phyloP scores from a whole-genome alignment of 352 stramenopile species.

The Blastocystis hominis region DNA sequence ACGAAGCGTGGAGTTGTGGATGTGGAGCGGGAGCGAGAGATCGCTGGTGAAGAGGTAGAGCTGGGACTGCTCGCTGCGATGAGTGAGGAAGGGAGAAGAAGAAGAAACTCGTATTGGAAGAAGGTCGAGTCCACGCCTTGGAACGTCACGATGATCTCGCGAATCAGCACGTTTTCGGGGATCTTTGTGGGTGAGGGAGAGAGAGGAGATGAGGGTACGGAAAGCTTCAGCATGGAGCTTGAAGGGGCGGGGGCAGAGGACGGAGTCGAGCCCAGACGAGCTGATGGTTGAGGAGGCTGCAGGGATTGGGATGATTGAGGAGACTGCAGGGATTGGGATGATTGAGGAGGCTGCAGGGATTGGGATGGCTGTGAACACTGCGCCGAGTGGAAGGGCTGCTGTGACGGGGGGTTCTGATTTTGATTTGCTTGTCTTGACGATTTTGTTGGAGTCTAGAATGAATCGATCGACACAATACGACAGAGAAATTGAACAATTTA shows the following conservation, averaged over 20 bases:
- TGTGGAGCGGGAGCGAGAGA: not conserved
- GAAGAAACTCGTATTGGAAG: not conserved
- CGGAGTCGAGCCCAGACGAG: not conserved
- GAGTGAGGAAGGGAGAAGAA: not conserved
- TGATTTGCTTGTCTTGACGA: not conserved
- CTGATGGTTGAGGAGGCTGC: not conserved
- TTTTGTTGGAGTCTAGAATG: not conserved
- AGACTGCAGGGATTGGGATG: too few species aligned
- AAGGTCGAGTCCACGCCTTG: conserved; percentile 23
- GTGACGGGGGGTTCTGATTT: too few species aligned
- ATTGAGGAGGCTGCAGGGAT: too few species aligned
- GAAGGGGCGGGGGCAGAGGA: not conserved
- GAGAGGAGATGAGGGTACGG: not conserved
- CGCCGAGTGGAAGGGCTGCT: too few species aligned
- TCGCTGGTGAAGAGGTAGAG: not conserved
- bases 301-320: too few species aligned
- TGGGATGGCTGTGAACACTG: too few species aligned
- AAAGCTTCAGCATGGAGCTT: not conserved
- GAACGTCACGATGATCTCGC: conserved; percentile 30
- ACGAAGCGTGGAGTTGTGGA: conserved; percentile 5
- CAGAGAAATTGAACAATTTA: not conserved
- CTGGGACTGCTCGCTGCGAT: not conserved
- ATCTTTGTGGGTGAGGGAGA: not conserved
- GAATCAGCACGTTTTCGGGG: conserved; percentile 11
- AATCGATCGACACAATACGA: not conserved